Base-by-base conservation (phyloP, 306 rosid genomes). In the Malus fusca region DNA sequence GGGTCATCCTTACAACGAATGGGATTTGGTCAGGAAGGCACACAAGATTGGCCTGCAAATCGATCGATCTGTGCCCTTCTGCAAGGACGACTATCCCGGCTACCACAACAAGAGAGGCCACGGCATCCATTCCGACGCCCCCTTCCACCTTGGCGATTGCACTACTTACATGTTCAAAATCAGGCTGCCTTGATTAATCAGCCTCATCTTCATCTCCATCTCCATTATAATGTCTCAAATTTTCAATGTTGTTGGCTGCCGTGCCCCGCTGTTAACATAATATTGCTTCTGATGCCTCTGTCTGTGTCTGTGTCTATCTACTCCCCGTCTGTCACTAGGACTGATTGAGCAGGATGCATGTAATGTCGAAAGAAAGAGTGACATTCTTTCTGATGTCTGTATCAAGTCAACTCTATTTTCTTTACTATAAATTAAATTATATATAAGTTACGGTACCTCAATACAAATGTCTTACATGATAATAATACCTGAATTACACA, bases 81-180 rank as follows among this genome's bases (percentile, higher is more conserved):
- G 73, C 67, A 85, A 80, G 73, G 65, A 66, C 63, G 90, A 88
- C 23, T 92, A 88, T 83, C 91, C 90, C 33, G 97, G 96, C 51
- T 87, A 92, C 76, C 79, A 68, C 63, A 88, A 92, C 88, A 92
- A 92, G 86, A 87, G 96, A 82, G 97, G 88, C 12, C 85, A 92
- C 56, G 96, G 97, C 30, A 78, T 75, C 56, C 60, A 46, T 26
- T 6, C 89, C 23, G 91, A 90, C 75, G 84, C 30, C 53, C 28
- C 92, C 59, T 90, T 90, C 72, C 48, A 4, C 0, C 76, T 92
- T 59, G 96, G 96, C 5, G 76, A 83, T 72, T 79, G 86, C 81
- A 85, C 48, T 73, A 90, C 93, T 81, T 89, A 86, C 87, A 90
- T 80, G 82, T 90, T 93, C 82, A 87, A 69, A 83, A 80, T 83